A percentile compares a stretch with the other conserved stretches of the same genome.
These are phyloP conservation scores for Raffaelea deltoideospora DNA, from an alignment of 2,329 filamentous ascomycete genomes.

Conservation along the genomic window DNA sequence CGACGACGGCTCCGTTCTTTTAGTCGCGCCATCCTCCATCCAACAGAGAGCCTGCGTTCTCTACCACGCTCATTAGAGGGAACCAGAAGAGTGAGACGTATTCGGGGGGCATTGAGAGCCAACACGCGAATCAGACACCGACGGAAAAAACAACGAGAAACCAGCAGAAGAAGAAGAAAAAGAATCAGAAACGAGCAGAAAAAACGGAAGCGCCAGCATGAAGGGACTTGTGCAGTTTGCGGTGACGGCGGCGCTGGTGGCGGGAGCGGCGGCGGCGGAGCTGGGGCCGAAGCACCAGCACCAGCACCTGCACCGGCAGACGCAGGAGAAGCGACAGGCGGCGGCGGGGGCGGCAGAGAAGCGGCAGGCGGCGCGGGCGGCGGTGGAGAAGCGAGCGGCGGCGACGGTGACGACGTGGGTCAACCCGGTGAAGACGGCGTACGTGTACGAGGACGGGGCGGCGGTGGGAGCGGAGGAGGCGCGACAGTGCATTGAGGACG, in stretches of 20 bases:
- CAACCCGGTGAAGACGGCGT: constrained; percentile 51
- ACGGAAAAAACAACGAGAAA: background rate
- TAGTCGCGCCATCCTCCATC: constrained; percentile 18
- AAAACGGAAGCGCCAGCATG: constrained; percentile 21
- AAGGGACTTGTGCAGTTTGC: constrained; percentile 33
- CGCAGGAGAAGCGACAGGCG: constrained; percentile 29
- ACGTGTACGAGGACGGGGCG: constrained; percentile 49
- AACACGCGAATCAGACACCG: background rate
- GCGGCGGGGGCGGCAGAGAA: constrained; percentile 35
- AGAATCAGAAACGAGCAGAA: background rate
- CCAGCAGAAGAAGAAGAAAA: background rate
- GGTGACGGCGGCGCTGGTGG: constrained; percentile 36
- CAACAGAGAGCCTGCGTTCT: constrained; percentile 39
- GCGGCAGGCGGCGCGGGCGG: constrained; percentile 28
- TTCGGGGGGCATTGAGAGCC: background rate
- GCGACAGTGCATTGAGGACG: constrained; percentile 53
- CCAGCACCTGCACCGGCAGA: constrained; percentile 37
- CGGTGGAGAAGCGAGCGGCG: constrained; percentile 29
- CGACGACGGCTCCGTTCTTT: background rate
- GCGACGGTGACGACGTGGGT: constrained; percentile 34
- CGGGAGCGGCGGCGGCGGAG: constrained; percentile 37
- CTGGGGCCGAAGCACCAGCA: constrained; percentile 37
- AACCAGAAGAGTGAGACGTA: too few species aligned
- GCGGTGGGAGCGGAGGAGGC: constrained; percentile 48
- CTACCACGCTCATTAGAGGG: constrained; percentile 44